phyloP scores from a whole-genome alignment of 2,329 filamentous ascomycete genomes.

The Fusarium incarnatum region DNA sequence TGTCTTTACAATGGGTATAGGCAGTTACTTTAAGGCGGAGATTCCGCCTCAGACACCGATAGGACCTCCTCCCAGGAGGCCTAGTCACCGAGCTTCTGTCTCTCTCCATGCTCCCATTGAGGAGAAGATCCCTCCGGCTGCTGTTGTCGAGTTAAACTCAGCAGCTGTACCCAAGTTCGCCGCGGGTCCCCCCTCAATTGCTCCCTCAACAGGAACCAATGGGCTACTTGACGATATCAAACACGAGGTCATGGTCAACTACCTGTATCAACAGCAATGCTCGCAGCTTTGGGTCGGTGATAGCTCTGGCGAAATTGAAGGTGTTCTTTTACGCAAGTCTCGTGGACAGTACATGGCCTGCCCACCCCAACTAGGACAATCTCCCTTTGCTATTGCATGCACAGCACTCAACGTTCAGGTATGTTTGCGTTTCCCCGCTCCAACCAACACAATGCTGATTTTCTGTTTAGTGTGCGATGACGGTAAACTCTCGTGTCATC shows the following conservation, averaged over 20 bases:
- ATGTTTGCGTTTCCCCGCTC: constrained; percentile 41
- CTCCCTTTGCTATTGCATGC: constrained; percentile 73
- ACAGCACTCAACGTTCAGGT: constrained; percentile 78
- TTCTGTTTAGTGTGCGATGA: constrained; percentile 76
- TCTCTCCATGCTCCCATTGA: constrained; percentile 44
- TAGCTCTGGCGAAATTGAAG: constrained; percentile 74
- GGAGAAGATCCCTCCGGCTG: constrained; percentile 54
- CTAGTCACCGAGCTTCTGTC: constrained; percentile 36
- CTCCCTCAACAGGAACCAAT: constrained; percentile 60
- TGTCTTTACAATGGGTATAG: constrained; percentile 65
- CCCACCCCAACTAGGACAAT: constrained; percentile 72
- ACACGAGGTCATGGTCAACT: constrained; percentile 86
- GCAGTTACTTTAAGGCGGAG: constrained; percentile 70
- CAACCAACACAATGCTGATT: neutral
- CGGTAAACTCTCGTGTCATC: constrained; percentile 82
- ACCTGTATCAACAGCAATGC: constrained; percentile 84
- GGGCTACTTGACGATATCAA: constrained; percentile 77
- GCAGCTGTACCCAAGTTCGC: constrained; percentile 59
- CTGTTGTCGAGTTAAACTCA: constrained; percentile 61
- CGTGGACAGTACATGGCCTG: constrained; percentile 79
- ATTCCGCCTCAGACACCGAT: constrained; percentile 29
- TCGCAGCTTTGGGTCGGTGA: constrained; percentile 79
- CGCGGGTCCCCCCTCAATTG: constrained; percentile 66
- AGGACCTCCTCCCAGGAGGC: constrained; percentile 30
- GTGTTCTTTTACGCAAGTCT: constrained; percentile 76